A percentile compares a stretch with the other conserved stretches of the same genome.
phyloP scores from a whole-genome alignment of 805 yeast genomes.

The Metschnikowia colocasiae region DNA sequence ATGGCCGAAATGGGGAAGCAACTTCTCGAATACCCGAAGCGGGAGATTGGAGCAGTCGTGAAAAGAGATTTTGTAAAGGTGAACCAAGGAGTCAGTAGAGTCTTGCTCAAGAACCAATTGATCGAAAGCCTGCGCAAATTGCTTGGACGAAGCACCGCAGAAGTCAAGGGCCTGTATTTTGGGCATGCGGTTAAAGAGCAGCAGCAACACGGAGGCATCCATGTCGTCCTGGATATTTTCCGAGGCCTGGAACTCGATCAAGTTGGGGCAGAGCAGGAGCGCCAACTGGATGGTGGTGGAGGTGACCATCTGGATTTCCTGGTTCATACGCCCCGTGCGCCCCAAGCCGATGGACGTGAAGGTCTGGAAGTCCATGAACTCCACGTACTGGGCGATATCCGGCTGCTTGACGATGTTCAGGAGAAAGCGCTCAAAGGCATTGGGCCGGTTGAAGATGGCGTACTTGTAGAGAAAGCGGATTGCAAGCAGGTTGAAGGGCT shows the following conservation, averaged over 20 bases:
- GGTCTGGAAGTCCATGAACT: constrained; percentile 80
- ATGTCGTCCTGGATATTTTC: constrained; percentile 85
- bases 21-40: constrained; percentile 47
- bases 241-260: constrained; percentile 75
- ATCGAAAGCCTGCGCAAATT: constrained; percentile 58
- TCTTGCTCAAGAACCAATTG: constrained; percentile 27
- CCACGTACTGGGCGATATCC: constrained; percentile 57
- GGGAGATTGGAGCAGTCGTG: constrained; percentile 86
- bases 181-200: constrained; percentile 51
- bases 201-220: constrained; percentile 52
- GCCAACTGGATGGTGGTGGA: constrained; percentile 64
- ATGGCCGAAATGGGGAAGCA: constrained; percentile 54
- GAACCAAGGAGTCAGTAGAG: constrained; percentile 6
- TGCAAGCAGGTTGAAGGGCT: constrained; percentile 55
- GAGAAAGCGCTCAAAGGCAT: constrained; percentile 69
- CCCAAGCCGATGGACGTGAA: constrained; percentile 89
- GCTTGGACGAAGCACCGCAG: constrained; percentile 76
- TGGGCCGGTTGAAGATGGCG: constrained; percentile 75
- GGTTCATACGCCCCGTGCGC: constrained; percentile 83
- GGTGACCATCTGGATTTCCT: constrained; percentile 88
- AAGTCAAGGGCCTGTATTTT: constrained; percentile 72
- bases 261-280: constrained; percentile 57
- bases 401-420: constrained; percentile 45
- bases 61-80: constrained; percentile 55
- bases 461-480: constrained; percentile 59